Conservation (phyloP, 2,329 filamentous ascomycete species). For the Aspergillus latus region DNA sequence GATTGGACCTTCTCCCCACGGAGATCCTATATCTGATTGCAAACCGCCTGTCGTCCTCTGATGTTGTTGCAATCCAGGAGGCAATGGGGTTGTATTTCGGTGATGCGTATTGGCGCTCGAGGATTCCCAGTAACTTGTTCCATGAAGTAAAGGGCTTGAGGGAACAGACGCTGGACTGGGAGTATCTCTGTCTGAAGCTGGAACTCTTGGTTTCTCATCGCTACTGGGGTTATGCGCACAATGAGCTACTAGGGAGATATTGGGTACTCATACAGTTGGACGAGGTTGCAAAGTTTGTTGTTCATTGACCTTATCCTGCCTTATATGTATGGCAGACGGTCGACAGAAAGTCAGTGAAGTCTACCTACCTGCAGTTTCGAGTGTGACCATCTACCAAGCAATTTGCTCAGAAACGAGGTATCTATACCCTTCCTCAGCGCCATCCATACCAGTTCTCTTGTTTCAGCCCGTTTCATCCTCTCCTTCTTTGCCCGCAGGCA, state of each 20-base stretch:
- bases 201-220: neutral
- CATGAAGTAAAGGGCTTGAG: neutral
- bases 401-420: too few relatives aligned
- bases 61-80: neutral
- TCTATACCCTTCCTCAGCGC: too few relatives aligned
- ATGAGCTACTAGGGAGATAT: neutral
- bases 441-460: too few relatives aligned
- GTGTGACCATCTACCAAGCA: too few relatives aligned
- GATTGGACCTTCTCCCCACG: neutral
- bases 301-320: too few relatives aligned
- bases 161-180: slow-evolving; percentile 1
- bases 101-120: slow-evolving; percentile 7
- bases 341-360: too few relatives aligned
- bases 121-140: neutral
- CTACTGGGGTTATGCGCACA: neutral
- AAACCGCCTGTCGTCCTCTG: neutral
- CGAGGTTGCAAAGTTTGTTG: neutral
- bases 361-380: too few relatives aligned
- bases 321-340: too few relatives aligned
- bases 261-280: neutral
- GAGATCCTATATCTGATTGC: slow-evolving; percentile 3
- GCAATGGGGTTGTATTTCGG: slow-evolving; percentile 3
- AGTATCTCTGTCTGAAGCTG: slow-evolving; percentile 3
- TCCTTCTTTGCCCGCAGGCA: too few relatives aligned
- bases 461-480: too few relatives aligned